Evolutionary conservation across 495 filamentous ascomycete species (phyloP).

Genomic region (Penicillium waksmanii): DNA sequence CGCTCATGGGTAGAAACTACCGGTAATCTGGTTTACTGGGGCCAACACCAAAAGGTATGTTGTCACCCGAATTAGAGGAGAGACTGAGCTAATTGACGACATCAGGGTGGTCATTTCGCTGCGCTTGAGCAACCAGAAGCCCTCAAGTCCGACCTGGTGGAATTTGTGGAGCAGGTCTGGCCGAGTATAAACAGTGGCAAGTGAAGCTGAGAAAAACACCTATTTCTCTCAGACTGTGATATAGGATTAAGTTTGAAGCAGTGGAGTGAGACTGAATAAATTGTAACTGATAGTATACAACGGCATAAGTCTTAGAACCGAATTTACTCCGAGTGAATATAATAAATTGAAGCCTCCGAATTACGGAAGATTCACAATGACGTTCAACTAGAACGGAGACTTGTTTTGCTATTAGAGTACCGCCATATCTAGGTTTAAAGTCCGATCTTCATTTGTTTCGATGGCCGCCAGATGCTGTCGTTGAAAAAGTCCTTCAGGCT

Average conservation of each 20-base stretch:
- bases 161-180: slow-evolving; percentile 56
- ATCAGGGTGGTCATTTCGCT: slow-evolving; percentile 66
- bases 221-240: not conserved
- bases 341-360: too few species aligned
- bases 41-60: slow-evolving; percentile 44
- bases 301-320: too few species aligned
- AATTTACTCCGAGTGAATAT: too few species aligned
- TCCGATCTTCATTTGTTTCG: too few species aligned
- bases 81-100: not conserved
- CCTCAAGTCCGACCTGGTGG: slow-evolving; percentile 59
- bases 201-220: not conserved
- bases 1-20: slow-evolving; percentile 53
- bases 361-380: too few species aligned
- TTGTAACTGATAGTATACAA: too few species aligned
- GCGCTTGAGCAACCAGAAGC: slow-evolving; percentile 58
- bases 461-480: too few species aligned
- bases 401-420: too few species aligned
- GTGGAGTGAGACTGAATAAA: too few species aligned
- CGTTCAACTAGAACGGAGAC: too few species aligned
- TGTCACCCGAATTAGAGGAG: not conserved
- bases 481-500: too few species aligned
- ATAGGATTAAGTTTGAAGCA: not conserved
- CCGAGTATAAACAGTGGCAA: slow-evolving; percentile 11
- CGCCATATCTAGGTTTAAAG: too few species aligned
- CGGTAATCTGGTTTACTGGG: slow-evolving; percentile 52